A percentile compares a stretch with the other conserved stretches of the same genome.
Conservation (phyloP, 2,329 filamentous ascomycete species). For the Diaporthe eres region DNA sequence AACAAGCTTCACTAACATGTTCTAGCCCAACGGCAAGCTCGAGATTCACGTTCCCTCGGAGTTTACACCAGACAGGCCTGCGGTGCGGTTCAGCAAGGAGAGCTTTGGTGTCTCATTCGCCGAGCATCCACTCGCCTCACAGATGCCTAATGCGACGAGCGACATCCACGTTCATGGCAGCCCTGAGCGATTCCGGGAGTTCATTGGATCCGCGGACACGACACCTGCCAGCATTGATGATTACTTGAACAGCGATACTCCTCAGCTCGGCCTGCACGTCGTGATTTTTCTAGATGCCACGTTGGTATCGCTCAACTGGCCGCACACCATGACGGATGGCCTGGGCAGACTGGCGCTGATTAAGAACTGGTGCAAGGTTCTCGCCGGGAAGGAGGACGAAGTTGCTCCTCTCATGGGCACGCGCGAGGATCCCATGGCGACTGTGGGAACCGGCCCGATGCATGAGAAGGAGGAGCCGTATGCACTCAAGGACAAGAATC, state of each 20-base stretch:
- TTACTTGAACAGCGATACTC: constrained; percentile 57
- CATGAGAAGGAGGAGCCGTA: constrained; percentile 48
- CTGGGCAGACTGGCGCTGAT: constrained; percentile 59
- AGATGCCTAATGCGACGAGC: constrained; percentile 52
- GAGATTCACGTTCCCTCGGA: constrained; percentile 51
- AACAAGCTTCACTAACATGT: constrained; percentile 18
- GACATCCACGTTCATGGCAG: constrained; percentile 50
- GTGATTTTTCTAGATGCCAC: constrained; percentile 65
- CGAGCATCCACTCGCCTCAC: constrained; percentile 57
- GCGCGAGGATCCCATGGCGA: constrained; percentile 53
- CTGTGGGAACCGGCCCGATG: constrained; percentile 41
- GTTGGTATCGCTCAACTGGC: constrained; percentile 60
- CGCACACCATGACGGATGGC: constrained; percentile 64
- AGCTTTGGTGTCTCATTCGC: constrained; percentile 53
- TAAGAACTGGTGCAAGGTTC: constrained; percentile 60
- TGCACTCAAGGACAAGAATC: constrained; percentile 45
- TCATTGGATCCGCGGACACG: constrained; percentile 46
- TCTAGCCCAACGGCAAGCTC: constrained; percentile 45
- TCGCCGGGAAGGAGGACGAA: constrained; percentile 58
- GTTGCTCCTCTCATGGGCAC: constrained; percentile 54
- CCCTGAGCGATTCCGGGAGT: constrained; percentile 45
- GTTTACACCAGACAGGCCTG: constrained; percentile 53
- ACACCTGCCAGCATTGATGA: constrained; percentile 53
- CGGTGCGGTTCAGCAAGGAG: constrained; percentile 57
- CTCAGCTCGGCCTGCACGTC: constrained; percentile 63